Conservation (phyloP, 768 basidiomycete genomes). For the Obba rivulosa region DNA sequence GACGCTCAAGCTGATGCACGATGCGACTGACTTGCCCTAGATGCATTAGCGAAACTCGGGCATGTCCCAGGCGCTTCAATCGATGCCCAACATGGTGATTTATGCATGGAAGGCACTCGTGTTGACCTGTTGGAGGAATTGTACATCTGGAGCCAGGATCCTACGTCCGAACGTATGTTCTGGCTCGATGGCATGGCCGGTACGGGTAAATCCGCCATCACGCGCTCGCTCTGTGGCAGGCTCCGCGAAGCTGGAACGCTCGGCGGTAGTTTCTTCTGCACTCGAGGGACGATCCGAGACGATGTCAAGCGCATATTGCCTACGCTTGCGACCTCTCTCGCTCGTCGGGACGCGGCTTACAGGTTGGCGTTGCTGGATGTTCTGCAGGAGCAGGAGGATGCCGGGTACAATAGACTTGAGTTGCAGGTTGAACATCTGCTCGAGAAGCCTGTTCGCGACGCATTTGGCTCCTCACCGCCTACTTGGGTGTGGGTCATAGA, state of each 20-base stretch:
- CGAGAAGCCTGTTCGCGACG: neutral
- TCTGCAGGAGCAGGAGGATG: too few species aligned
- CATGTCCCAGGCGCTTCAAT: too few species aligned
- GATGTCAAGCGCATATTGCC: conserved; percentile 1
- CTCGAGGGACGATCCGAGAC: neutral
- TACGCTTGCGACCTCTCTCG: neutral
- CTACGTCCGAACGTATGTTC: conserved; percentile 18
- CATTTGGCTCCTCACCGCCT: neutral
- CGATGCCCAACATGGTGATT: too few species aligned
- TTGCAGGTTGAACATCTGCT: conserved; percentile 2
- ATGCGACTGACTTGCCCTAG: too few species aligned
- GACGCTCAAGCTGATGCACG: too few species aligned
- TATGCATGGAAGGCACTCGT: conserved; percentile 6
- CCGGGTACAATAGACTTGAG: too few species aligned
- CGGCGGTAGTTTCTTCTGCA: conserved; percentile 6
- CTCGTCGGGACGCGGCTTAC: too few species aligned
- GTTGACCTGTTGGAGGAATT: conserved; percentile 3
- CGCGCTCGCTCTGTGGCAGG: neutral
- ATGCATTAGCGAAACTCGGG: too few species aligned
- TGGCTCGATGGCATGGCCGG: conserved; percentile 14
- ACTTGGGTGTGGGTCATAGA: conserved; percentile 2
- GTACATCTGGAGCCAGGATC: conserved; percentile 27
- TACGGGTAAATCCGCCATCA: conserved; percentile 6
- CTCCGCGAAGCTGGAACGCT: neutral
- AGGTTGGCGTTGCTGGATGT: too few species aligned